Evolutionary conservation across 257 asterid genomes (phyloP).

Genomic region (Scutellaria baicalensis): DNA sequence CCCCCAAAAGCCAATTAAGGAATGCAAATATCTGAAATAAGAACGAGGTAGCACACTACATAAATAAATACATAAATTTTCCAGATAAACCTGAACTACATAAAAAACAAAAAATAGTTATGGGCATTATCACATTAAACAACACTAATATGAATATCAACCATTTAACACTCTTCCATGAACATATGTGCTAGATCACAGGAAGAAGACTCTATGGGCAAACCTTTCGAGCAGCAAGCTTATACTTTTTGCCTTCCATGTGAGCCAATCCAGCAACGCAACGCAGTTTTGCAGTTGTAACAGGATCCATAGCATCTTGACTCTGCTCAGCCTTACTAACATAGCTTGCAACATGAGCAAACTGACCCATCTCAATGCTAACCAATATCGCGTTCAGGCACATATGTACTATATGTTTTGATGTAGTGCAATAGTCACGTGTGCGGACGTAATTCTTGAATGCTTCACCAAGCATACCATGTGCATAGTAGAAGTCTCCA

Average conservation of each 20-base stretch:
- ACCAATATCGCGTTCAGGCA: conserved; percentile 71
- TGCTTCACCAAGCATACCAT: conserved; percentile 77
- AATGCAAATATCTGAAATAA: not conserved
- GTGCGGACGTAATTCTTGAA: conserved; percentile 76
- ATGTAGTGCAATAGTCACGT: conserved; percentile 80
- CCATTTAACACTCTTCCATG: not conserved
- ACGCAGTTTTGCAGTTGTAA: conserved; percentile 55
- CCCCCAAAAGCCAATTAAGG: not conserved
- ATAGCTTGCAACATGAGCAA: conserved; percentile 68
- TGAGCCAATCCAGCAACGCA: conserved; percentile 86
- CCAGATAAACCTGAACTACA: not conserved
- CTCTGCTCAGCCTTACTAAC: conserved; percentile 71
- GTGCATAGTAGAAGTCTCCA: conserved; percentile 80
- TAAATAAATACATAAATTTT: not conserved
- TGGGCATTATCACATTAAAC: not conserved
- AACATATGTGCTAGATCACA: not conserved
- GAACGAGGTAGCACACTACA: not conserved
- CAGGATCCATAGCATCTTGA: conserved; percentile 58
- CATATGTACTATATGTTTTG: conserved; percentile 72
- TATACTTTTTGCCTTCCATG: conserved; percentile 60
- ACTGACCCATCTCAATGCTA: conserved; percentile 92
- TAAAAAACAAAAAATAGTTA: not conserved
- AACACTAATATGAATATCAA: not conserved
- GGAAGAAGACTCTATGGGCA: conserved; percentile 10
- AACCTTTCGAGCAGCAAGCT: conserved; percentile 92